phyloP scores from a whole-genome alignment of 1,284 basidiomycete genomes.

The Phellopilus nigrolimitatus region DNA sequence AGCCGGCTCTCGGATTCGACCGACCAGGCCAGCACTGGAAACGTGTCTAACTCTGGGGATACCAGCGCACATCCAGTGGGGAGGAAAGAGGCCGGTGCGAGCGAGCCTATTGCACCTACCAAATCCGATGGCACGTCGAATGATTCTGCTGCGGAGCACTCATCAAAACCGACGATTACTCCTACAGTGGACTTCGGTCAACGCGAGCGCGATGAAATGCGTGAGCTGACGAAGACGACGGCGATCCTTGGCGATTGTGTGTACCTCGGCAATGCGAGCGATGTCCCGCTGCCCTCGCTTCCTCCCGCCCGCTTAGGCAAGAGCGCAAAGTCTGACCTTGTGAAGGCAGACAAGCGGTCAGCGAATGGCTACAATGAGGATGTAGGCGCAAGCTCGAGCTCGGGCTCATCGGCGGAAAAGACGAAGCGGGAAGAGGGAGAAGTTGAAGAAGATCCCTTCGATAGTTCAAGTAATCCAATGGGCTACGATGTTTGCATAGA shows the following conservation, averaged over 20 bases:
- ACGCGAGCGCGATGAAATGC: conserved; percentile 87
- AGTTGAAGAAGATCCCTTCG: conserved; percentile 47
- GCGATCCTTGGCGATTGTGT: conserved; percentile 30
- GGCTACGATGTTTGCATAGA: conserved; percentile 84
- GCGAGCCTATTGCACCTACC: conserved; percentile 44
- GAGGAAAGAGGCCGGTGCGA: conserved; percentile 35
- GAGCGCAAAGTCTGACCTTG: not conserved
- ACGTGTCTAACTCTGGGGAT: not conserved
- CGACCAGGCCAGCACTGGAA: not conserved
- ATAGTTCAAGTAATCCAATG: conserved; percentile 47
- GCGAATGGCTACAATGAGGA: not conserved
- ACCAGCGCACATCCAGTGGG: not conserved
- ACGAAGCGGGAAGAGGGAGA: conserved; percentile 15
- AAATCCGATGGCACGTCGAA: conserved; percentile 33
- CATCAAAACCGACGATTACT: conserved; percentile 39
- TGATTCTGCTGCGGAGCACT: conserved; percentile 28
- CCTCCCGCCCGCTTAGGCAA: not conserved
- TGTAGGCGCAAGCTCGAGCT: not conserved
- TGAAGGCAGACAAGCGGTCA: not conserved
- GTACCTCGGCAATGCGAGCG: conserved; percentile 73
- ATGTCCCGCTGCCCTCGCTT: conserved; percentile 51
- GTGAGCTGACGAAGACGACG: conserved; percentile 72
- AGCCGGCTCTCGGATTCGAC: conserved; percentile 9
- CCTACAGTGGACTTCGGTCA: conserved; percentile 62
- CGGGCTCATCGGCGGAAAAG: conserved; percentile 4